These are phyloP conservation scores for Ustilago lituana DNA, from an alignment of 1,284 basidiomycete genomes.

Conservation along the genomic window DNA sequence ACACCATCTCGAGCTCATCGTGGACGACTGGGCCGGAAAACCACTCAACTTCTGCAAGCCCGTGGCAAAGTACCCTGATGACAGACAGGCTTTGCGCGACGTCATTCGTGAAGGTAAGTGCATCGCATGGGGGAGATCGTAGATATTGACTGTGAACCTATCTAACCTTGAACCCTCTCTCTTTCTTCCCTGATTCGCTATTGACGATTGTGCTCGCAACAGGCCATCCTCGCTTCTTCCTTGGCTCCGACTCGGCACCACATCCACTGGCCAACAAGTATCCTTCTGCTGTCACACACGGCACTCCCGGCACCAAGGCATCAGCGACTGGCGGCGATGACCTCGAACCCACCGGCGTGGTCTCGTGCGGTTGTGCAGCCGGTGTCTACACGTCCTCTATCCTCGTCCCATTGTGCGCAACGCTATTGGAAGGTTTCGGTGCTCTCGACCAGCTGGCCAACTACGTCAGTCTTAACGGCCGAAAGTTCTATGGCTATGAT, in stretches of 20 bases:
- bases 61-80: conserved; percentile 94
- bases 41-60: conserved; percentile 98
- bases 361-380: conserved; percentile 63
- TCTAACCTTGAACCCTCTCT: too few relatives aligned
- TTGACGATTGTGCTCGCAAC: too few relatives aligned
- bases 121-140: neutral
- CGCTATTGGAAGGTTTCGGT: conserved; percentile 64
- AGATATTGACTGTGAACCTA: too few relatives aligned
- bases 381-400: conserved; percentile 66
- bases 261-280: conserved; percentile 86
- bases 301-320: conserved; percentile 37
- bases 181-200: neutral
- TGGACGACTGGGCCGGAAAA: conserved; percentile 97
- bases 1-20: conserved; percentile 91
- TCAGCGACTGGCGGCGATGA: conserved; percentile 35
- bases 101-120: conserved; percentile 72
- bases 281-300: conserved; percentile 68
- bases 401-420: conserved; percentile 64
- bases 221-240: conserved; percentile 95
- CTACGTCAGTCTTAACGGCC: conserved; percentile 60
- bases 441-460: conserved; percentile 60
- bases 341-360: conserved; percentile 43
- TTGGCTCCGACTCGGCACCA: conserved; percentile 96
- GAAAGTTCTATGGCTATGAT: conserved; percentile 60
- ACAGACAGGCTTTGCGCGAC: conserved; percentile 83